Evolutionary conservation across 495 filamentous ascomycete genomes (phyloP).

Genomic region (Chaetomium tenue): DNA sequence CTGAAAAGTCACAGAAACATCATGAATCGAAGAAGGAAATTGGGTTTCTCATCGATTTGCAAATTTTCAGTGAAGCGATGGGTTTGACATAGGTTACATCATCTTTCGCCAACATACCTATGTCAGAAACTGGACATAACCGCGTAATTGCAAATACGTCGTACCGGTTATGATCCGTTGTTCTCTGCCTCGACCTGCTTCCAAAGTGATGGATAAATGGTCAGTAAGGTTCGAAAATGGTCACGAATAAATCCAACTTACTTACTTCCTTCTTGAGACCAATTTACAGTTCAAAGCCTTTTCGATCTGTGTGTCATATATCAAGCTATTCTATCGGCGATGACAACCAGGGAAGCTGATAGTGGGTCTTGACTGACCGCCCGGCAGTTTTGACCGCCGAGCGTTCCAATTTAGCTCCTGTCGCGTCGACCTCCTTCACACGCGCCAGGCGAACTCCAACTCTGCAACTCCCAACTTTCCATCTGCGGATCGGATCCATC

Average conservation of each 20-base stretch:
- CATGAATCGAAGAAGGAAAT: background rate
- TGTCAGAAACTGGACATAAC: too few species aligned
- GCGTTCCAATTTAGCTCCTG: conserved; percentile 22
- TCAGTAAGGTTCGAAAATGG: too few species aligned
- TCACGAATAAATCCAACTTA: too few species aligned
- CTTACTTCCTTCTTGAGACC: too few species aligned
- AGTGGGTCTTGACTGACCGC: conserved; percentile 5
- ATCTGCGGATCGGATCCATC: background rate
- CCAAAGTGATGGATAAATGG: too few species aligned
- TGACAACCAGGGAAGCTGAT: too few species aligned
- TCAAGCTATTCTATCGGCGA: too few species aligned
- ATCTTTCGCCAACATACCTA: background rate
- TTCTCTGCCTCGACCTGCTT: too few species aligned
- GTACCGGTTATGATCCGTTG: too few species aligned
- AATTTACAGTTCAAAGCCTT: too few species aligned
- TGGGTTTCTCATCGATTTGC: background rate
- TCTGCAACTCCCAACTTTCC: background rate
- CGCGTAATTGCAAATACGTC: too few species aligned
- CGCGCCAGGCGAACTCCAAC: conserved; percentile 2
- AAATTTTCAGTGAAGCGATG: background rate
- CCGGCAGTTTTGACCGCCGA: conserved; percentile 13
- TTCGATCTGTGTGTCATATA: too few species aligned
- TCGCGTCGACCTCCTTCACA: conserved; percentile 19
- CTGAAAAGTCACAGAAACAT: background rate
- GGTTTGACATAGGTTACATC: background rate